A percentile compares a stretch with the other conserved stretches of the same genome.
Conservation (phyloP, 441 rosid genomes). For the Syzygium malaccense region DNA sequence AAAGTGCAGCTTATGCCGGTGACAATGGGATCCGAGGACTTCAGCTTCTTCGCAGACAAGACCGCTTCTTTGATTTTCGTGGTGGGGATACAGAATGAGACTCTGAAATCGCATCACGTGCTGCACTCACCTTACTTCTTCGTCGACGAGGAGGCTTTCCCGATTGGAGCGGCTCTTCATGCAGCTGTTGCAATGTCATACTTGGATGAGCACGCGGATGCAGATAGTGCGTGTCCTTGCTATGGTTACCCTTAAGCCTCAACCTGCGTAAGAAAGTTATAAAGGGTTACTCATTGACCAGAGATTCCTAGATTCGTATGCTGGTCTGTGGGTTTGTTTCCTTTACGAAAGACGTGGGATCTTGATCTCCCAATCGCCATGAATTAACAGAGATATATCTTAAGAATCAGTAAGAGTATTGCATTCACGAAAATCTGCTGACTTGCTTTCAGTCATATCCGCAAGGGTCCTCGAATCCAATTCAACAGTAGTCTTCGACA, state of each 20-base stretch:
- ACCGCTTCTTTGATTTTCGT: constrained; percentile 31
- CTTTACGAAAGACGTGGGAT: not conserved
- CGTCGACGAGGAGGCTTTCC: constrained; percentile 38
- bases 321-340: not conserved
- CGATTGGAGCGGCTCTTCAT: constrained; percentile 38
- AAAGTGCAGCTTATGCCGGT: constrained; percentile 31
- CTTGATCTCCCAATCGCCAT: not conserved
- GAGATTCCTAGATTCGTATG: not conserved
- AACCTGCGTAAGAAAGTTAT: not conserved
- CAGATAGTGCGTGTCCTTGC: not conserved
- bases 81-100: constrained; percentile 34
- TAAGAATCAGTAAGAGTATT: not conserved
- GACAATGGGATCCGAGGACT: constrained; percentile 50
- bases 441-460: not conserved
- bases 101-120: constrained; percentile 24
- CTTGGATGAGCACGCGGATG: constrained; percentile 21
- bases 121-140: constrained; percentile 44
- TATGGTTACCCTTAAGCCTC: not conserved
- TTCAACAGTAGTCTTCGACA: not conserved
- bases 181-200: constrained; percentile 43
- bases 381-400: not conserved
- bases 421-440: not conserved
- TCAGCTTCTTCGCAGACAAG: constrained; percentile 42
- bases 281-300: not conserved
- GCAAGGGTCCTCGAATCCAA: not conserved